Base-by-base conservation (phyloP, 164 flowering plant genomes). In the Magnolia officinalis region DNA sequence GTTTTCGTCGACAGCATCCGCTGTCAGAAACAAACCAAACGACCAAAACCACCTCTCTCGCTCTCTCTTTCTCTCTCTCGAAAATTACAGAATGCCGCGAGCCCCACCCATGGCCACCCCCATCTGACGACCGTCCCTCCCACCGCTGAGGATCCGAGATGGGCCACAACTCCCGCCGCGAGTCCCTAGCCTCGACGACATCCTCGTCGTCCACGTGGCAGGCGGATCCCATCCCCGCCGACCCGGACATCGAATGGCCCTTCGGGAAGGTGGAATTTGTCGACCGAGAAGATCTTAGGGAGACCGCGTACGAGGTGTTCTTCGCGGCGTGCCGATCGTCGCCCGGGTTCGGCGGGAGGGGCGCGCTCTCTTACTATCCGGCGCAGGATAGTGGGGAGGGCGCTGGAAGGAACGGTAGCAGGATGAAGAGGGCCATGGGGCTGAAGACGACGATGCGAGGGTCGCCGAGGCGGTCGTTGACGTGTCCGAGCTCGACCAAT, bases 221-320 rank as follows among this genome's bases (percentile, higher is more conserved):
- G 37, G 21, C 70, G 45, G 70, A 18, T 26, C 71, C 68, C 11
- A 49, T 9, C 70, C 74, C 64, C 5, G 59, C 24, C 24, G 59
- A 51, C 16, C 29, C 16, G 20, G 91, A 87, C 78, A 83, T 91
- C 13, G 52, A 70, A 4, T 93, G 90, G 85, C 94, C 97, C 1
- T 91, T 91, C 72, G 89, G 87, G 20, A 78, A 80, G 67, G 79
- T 93, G 45, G 84, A 83, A 73, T n/a, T 19, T 50, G 69, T 91
- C n/a, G 89, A 88, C 77, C 70, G 76, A 11, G 89, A 89, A 18
- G 92, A 89, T 74, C 76, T 90, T 64, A 86, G 96, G 9, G 89
- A 89, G 76, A 84, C 96, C 0, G 95, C 96, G 10, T 93, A 93
- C 76, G 98, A 93, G 84, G 80, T 93, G 1, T 90, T 93, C 88